Percentiles rank a stretch among this genome's conserved stretches.
phyloP scores from a whole-genome alignment of 164 flowering plant species.

The Berberis thunbergii region DNA sequence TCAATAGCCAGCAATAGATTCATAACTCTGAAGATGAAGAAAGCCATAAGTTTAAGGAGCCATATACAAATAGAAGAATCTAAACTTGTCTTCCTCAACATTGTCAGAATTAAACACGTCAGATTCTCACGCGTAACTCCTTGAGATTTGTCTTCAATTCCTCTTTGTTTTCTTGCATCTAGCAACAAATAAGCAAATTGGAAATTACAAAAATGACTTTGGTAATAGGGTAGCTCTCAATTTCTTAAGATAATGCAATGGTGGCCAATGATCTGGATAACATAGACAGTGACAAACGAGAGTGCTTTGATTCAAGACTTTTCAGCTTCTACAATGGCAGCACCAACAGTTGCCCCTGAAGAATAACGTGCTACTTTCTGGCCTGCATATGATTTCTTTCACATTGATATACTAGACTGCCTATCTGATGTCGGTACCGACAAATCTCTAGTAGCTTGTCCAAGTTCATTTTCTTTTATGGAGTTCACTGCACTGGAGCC shows the following conservation, averaged over 20 bases:
- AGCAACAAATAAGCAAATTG: conserved; percentile 4
- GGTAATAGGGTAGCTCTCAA: no score
- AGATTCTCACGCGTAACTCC: conserved; percentile 62
- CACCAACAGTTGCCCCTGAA: conserved; percentile 66
- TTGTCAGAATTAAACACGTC: conserved; percentile 59
- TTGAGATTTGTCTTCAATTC: conserved; percentile 79
- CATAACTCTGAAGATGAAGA: no score
- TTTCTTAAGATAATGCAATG: no score
- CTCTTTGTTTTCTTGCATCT: conserved; percentile 69
- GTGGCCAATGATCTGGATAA: not conserved
- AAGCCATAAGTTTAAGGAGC: no score
- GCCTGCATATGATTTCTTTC: conserved; percentile 22
- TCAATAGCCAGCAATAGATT: no score
- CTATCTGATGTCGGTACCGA: conserved; percentile 18
- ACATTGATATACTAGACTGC: conserved; percentile 16
- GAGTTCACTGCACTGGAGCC: conserved; percentile 8
- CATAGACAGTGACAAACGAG: conserved; percentile 6
- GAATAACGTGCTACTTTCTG: conserved; percentile 49
- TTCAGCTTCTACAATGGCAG: conserved; percentile 97
- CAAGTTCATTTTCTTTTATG: conserved; percentile 10
- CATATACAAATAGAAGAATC: no score
- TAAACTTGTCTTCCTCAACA: conserved; percentile 77
- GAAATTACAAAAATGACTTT: not conserved
- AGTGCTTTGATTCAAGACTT: conserved; percentile 76
- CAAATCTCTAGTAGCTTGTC: conserved; percentile 16